Percentiles rank a stretch among this genome's conserved stretches.
Evolutionary conservation across 257 asterid genomes (phyloP).

Genomic region (Gentiana macrophylla): DNA sequence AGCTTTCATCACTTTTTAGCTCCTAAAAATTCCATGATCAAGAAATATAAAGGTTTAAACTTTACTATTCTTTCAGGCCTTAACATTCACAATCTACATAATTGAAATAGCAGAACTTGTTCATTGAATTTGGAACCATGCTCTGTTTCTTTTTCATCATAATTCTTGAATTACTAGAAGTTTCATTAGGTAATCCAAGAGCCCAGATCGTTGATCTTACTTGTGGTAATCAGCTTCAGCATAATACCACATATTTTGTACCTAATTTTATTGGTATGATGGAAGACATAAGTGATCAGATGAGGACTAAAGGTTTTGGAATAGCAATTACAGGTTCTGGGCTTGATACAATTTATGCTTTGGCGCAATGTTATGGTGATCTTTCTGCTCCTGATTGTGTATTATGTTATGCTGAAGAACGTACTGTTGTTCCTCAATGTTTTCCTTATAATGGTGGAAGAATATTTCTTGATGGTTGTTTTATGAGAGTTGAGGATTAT

Average conservation of each 20-base stretch:
- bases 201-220: conserved; percentile 32
- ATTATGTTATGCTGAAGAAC: conserved; percentile 64
- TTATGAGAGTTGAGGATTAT: conserved; percentile 65
- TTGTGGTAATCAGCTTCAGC: conserved; percentile 37
- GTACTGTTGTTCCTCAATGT: conserved; percentile 65
- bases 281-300: conserved; percentile 61
- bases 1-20: too few relatives aligned
- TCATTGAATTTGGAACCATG: neutral
- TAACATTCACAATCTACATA: neutral
- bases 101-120: neutral
- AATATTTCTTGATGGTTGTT: conserved; percentile 78
- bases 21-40: neutral
- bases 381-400: conserved; percentile 68
- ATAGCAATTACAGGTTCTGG: conserved; percentile 35
- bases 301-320: conserved; percentile 49
- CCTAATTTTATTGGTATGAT: conserved; percentile 57
- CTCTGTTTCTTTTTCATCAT: conserved; percentile 9
- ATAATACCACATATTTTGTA: conserved; percentile 40
- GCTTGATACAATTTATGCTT: conserved; percentile 42
- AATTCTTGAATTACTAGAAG: conserved; percentile 28
- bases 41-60: neutral
- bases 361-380: conserved; percentile 82
- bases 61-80: neutral
- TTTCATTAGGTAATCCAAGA: conserved; percentile 47
- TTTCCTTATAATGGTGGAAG: conserved; percentile 58